Percentiles rank a stretch among this genome's conserved stretches.
These are phyloP conservation scores for Pythium plurisporium DNA, from an alignment of 352 stramenopile genomes.

Conservation along the genomic window DNA sequence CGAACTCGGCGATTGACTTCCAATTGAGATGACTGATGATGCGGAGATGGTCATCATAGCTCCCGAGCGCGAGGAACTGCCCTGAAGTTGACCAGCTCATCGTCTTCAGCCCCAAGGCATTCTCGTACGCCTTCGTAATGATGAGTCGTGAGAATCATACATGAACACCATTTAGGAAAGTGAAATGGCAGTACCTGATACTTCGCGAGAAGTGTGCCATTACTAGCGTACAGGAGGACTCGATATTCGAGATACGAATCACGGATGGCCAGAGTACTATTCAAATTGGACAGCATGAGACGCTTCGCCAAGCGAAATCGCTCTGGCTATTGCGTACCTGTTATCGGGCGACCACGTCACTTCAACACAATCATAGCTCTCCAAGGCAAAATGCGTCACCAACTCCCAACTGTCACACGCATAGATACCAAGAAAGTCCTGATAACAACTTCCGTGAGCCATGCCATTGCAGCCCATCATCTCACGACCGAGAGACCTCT, in stretches of 20 bases:
- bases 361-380: conserved; percentile 81
- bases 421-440: conserved; percentile 80
- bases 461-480: neutral
- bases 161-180: too few species aligned
- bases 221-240: conserved; percentile 62
- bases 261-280: conserved; percentile 55
- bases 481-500: neutral
- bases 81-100: conserved; percentile 78
- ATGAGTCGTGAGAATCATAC: neutral
- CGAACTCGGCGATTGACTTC: conserved; percentile 68
- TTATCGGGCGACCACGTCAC: conserved; percentile 66
- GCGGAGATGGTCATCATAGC: conserved; percentile 74
- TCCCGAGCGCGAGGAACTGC: conserved; percentile 74
- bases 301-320: too few species aligned
- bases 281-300: neutral
- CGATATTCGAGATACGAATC: conserved; percentile 75
- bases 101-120: conserved; percentile 62
- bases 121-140: conserved; percentile 58
- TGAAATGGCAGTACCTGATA: too few species aligned
- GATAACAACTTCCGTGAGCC: neutral
- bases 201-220: conserved; percentile 56
- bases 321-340: too few species aligned
- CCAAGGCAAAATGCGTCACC: conserved; percentile 57
- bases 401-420: conserved; percentile 72
- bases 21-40: conserved; percentile 75